A percentile compares a stretch with the other conserved stretches of the same genome.
These are phyloP conservation scores for Leccinum ochraceum DNA, from an alignment of 768 basidiomycete genomes.

Conservation along the genomic window DNA sequence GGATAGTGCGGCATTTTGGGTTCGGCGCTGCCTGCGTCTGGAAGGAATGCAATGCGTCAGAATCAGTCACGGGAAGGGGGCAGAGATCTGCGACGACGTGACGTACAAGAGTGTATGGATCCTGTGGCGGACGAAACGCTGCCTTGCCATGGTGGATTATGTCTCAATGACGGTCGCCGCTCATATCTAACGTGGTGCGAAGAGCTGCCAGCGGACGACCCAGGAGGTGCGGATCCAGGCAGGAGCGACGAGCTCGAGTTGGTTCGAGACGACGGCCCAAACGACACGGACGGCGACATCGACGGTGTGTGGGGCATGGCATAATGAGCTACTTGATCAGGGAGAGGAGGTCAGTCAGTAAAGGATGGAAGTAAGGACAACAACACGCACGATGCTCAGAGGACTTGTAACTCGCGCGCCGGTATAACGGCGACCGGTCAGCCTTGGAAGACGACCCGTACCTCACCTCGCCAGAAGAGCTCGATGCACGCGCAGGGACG, in stretches of 20 bases:
- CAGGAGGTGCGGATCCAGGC: conserved; percentile 40
- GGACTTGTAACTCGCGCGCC: conserved; percentile 45
- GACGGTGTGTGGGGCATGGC: conserved; percentile 32
- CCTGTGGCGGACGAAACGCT: conserved; percentile 40
- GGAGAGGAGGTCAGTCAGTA: conserved; percentile 1
- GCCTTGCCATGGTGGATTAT: conserved; percentile 49
- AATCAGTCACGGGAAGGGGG: conserved; percentile 2
- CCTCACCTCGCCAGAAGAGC: conserved; percentile 34
- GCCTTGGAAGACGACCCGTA: conserved; percentile 32
- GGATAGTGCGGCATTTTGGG: conserved; percentile 23
- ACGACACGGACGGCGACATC: conserved; percentile 33
- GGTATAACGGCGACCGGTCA: conserved; percentile 40
- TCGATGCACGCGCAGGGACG: conserved; percentile 21
- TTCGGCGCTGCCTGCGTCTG: conserved; percentile 29
- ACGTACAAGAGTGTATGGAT: conserved; percentile 44
- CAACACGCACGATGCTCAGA: conserved; percentile 47
- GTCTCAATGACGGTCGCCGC: conserved; percentile 47
- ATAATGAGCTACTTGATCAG: conserved; percentile 30
- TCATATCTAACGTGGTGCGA: conserved; percentile 41
- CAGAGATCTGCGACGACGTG: conserved; percentile 3
- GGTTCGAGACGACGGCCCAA: conserved; percentile 49
- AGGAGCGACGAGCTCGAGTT: conserved; percentile 51
- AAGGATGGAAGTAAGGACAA: neutral
- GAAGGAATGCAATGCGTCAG: neutral
- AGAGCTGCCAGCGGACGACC: conserved; percentile 42